Base-by-base conservation (phyloP, 306 rosid genomes). In the Leucaena leucocephala region DNA sequence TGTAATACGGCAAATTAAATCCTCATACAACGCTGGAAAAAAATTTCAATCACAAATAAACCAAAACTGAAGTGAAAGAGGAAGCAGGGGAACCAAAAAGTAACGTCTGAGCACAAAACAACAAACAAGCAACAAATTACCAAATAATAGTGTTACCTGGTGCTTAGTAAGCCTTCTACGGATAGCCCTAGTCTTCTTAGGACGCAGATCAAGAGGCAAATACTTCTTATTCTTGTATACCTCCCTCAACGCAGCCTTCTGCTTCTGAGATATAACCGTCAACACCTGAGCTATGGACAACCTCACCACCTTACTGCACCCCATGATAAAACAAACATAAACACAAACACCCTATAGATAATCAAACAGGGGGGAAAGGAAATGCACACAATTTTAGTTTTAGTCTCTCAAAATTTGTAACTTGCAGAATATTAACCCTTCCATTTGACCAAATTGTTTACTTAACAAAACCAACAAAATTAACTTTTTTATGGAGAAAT, bases 101-200 rank as follows among this genome's bases (percentile, higher is more conserved):
- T 52, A 35, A 34, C 14, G 43, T 14, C 14, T 13, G 21, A 35
- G 21, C 42, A 62, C 3, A 62, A 21, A 4, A 34, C 6, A 14
- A 71, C 50, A 3, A 17, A 6, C 2, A 63, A 14, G 22, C 11
- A 7, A 5, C 7, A 17, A 34, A 5, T 49, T n/a, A 48, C 19
- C 13, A 65, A 67, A 43, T 5, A 40, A 68, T 19, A 50, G 64
- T 3, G 11, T 27, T 81, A 95, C 98, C 92, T 95, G 98, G 78
- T 91, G 98, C 87, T 91, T 95, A 73, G 98, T 95, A 22, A 95
- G 98, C 89, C 91, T 92, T 69, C 96, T 86, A 69, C 98, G 96
- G 55, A 92, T 95, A 48, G 98, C 98, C 79, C 98, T 86, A 69
- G 97, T 94, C 86, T 95, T 95, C 94, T 95, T 95, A 22, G 98